Evolutionary conservation across 192 early-diverging fungal species (phyloP).

Genomic region (Coemansia sp.): DNA sequence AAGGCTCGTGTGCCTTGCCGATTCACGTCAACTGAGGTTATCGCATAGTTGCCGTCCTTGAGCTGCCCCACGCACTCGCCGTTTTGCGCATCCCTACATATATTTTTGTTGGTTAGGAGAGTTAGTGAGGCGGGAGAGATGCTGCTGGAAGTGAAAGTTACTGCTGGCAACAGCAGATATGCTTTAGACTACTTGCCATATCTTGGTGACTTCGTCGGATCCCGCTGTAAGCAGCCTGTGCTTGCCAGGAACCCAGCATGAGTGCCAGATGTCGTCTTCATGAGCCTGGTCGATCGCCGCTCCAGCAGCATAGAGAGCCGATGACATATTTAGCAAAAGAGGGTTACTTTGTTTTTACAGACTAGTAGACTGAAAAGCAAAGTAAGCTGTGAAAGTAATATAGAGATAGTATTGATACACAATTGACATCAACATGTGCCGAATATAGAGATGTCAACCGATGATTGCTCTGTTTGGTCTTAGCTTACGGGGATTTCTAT

Average conservation of each 20-base stretch:
- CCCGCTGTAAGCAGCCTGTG: slow-evolving; percentile 44
- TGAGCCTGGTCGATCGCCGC: slow-evolving; percentile 43
- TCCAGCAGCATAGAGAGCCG: slow-evolving; percentile 39
- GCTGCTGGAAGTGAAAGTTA: no score
- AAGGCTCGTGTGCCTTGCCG: slow-evolving; percentile 36
- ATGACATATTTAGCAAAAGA: slow-evolving; percentile 21
- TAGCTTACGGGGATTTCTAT: slow-evolving; percentile 9
- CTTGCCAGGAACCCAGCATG: slow-evolving; percentile 46
- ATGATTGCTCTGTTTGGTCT: neutral
- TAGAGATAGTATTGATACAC: neutral
- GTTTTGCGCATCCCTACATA: slow-evolving; percentile 27
- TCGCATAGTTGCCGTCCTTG: slow-evolving; percentile 41
- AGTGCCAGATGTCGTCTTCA: slow-evolving; percentile 53
- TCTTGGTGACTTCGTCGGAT: slow-evolving; percentile 41
- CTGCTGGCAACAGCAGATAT: neutral
- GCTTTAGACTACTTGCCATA: slow-evolving; percentile 25
- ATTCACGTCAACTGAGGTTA: slow-evolving; percentile 50
- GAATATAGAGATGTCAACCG: slow-evolving; percentile 1
- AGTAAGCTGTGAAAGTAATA: neutral
- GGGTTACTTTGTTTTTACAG: neutral
- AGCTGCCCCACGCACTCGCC: slow-evolving; percentile 32
- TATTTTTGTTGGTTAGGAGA: neutral
- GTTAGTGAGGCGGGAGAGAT: no score
- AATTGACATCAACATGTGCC: neutral
- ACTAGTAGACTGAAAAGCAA: neutral